phyloP scores from a whole-genome alignment of 2,329 filamentous ascomycete species.

The Cladosporium halotolerans region DNA sequence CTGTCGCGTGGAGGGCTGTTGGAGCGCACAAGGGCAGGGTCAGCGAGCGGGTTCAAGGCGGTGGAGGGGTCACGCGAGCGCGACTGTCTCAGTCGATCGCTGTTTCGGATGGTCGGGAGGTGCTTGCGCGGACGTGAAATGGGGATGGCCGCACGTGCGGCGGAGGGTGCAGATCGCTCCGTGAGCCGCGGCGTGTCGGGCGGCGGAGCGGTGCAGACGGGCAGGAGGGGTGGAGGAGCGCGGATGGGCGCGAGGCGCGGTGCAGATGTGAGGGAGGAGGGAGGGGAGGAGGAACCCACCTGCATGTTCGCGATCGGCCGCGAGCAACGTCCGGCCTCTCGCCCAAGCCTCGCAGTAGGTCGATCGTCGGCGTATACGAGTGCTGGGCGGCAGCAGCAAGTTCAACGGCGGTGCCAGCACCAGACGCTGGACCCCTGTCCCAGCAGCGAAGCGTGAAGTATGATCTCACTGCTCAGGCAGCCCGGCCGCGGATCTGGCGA shows the following conservation, averaged over 20 bases:
- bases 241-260: too few species aligned
- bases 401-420: not conserved
- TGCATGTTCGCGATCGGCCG: slow-evolving; percentile 4
- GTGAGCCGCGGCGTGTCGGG: not conserved
- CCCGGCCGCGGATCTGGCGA: not conserved
- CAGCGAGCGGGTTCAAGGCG: slow-evolving; percentile 6
- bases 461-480: slow-evolving; percentile 2
- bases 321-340: not conserved
- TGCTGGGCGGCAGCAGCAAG: not conserved
- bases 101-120: slow-evolving; percentile 8
- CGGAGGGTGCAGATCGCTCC: slow-evolving; percentile 8
- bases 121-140: slow-evolving; percentile 3
- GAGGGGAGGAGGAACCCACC: slow-evolving; percentile 6
- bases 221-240: not conserved
- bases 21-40: not conserved
- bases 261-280: not conserved
- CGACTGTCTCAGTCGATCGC: slow-evolving; percentile 6
- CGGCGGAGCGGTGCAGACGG: not conserved
- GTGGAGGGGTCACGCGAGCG: slow-evolving; percentile 9
- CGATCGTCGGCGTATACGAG: slow-evolving; percentile 1
- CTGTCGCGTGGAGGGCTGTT: slow-evolving; percentile 36
- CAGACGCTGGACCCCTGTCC: not conserved
- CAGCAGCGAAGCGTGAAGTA: not conserved
- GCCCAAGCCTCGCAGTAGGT: not conserved
- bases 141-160: slow-evolving; percentile 4